Conservation (phyloP, 1,284 basidiomycete species). For the Trichosporon sp. region DNA sequence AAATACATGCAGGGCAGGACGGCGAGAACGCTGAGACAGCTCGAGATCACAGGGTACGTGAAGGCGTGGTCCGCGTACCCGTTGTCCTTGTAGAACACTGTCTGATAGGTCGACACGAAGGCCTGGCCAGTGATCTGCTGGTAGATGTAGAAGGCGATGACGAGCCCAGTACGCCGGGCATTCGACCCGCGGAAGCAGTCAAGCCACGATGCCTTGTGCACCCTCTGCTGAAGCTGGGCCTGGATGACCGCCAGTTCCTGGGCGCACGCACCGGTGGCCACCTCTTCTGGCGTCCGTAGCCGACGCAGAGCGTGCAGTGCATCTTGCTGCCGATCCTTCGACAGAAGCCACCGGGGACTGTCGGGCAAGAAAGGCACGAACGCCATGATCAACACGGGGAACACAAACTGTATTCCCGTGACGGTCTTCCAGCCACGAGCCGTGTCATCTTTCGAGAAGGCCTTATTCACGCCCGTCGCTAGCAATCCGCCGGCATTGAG, state of each 20-base stretch:
- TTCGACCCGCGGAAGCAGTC: slow-evolving; percentile 13
- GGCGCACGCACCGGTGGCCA: not conserved
- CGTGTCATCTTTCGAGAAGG: slow-evolving; percentile 10
- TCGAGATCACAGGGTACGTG: slow-evolving; percentile 7
- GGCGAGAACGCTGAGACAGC: not conserved
- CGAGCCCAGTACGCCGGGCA: slow-evolving; percentile 14
- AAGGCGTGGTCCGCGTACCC: slow-evolving; percentile 12
- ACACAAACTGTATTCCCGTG: slow-evolving; percentile 14
- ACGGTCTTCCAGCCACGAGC: slow-evolving; percentile 14
- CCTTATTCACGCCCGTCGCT: slow-evolving; percentile 14
- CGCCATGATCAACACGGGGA: slow-evolving; percentile 13
- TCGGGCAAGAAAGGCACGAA: slow-evolving; percentile 17
- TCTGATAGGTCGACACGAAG: slow-evolving; percentile 12
- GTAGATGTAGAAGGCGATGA: slow-evolving; percentile 11
- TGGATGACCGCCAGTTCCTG: slow-evolving; percentile 12
- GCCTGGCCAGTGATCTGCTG: slow-evolving; percentile 17
- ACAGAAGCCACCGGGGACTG: slow-evolving; percentile 25
- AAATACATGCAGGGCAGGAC: slow-evolving; percentile 11
- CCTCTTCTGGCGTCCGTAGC: not conserved
- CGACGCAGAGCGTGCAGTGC: not conserved
- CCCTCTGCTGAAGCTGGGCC: not conserved
- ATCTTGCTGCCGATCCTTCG: slow-evolving; percentile 15
- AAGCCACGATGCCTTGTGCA: slow-evolving; percentile 16
- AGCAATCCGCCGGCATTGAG: slow-evolving; percentile 9
- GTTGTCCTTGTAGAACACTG: slow-evolving; percentile 11